Base-by-base conservation (phyloP, 2,329 filamentous ascomycete genomes). In the Onygena corvina region DNA sequence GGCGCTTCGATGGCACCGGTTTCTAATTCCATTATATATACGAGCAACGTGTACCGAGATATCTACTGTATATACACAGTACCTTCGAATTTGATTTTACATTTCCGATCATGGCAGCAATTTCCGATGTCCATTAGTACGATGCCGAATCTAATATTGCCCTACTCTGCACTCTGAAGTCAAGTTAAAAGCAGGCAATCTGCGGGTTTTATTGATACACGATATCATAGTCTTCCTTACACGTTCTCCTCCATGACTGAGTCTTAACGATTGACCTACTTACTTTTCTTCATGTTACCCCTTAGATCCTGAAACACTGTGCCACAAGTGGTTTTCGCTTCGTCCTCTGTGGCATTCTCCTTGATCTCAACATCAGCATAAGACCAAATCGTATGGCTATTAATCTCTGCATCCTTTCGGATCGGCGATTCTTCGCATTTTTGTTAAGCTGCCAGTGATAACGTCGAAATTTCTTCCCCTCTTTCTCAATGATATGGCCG, bases 371-470 rank as follows among this genome's bases (percentile, higher is more conserved):
- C 12, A 20, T 49, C 35, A 5, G 25, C 47, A 3, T 33, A 8
- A n/a, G 47, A 14, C 35, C 35, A 44, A 3, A 20, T 18, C 5
- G 16, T 23, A 18, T 49, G 47, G 14, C 23, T 45, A 29, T 46
- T 23, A 11, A 46, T 20, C 11, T 31, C 20, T 2, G 42, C 48
- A 3, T 9, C 18, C 38, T 49, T 21, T 21, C 23, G 14, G 3
- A 49, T n/a, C 27, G 50, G 48, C 8, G 6, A 31, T 51, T 48
- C 16, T 48, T 27, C 2, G 46, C 46, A n/a, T 38, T 30, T 23
- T 21, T 33, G 21, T 51, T 51, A 3, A 51, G 12, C 29, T 51
- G 50, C 4, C 34, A 51, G 9, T 47, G 23, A 16, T 50, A 51
- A 12, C 44, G 44, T 3, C 25, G 9, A 16, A 40, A 51, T 42